Evolutionary conservation across 2,329 filamentous ascomycete genomes (phyloP), one percentile per base, ranked within the genome.

Genomic region (Alternaria arbusti): DNA sequence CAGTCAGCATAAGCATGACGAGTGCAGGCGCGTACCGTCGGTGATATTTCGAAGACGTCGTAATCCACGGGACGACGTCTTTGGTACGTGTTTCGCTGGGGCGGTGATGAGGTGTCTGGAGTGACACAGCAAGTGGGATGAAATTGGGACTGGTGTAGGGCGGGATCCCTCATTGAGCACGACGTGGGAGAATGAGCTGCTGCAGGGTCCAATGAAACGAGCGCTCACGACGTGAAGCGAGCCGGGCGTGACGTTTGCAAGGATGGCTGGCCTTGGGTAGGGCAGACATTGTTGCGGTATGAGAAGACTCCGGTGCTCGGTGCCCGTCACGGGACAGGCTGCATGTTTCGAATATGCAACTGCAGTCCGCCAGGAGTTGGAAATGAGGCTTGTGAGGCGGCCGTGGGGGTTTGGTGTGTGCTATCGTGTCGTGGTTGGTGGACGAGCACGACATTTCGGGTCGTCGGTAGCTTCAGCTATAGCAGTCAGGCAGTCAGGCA

Each of bases 131-230:
- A 58, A 36, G 67, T 65, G 61, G 65, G 69, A 61, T 67, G 49
- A 8, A 45, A 61, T 57, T 36, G 52, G 59, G 54, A 56, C 55
- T 45, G 65, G 64, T 49, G 54, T 32, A 49, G 49, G 54, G 43
- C 57, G 58, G 43, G 49, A 65, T 52, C 30, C 65, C 66, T 55
- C 47, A 49, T 64, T 44, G 52, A 61, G 54, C 59, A 66, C 17
- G 44, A 54, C 64, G 66, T 66, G 69, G 67, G 67, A 64, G 30
- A 23, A 40, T 36, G 49, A 52, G 69, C 69, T 59, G 64, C 70
- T 74, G 69, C 73, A 75, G 71, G 73, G 73, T 74, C 73, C 70
- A 73, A 69, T 70, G 49, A 65, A 67, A 61, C 55, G 63, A 64
- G 57, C 26, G 32, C 49, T 30, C 54, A 47, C 15, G 22, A 49